Conservation (phyloP, 139 green algal species). For the Parachlorella kessleri region DNA sequence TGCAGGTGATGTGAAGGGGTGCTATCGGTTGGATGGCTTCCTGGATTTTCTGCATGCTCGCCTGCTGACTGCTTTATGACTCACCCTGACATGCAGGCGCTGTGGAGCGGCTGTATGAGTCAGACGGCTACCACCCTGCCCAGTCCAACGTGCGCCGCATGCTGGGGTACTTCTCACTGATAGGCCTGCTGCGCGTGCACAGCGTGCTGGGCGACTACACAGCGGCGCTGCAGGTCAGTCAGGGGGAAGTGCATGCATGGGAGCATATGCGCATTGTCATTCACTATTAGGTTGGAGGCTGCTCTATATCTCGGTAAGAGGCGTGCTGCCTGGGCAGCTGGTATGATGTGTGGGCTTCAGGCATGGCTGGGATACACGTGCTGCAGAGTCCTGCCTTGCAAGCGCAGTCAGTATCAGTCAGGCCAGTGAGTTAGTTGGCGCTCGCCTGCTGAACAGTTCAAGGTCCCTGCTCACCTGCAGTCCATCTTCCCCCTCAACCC, state of each 20-base stretch:
- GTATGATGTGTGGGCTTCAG: too few species aligned
- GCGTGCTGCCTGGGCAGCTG: too few species aligned
- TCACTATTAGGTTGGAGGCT: too few species aligned
- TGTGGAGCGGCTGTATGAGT: conserved; percentile 55
- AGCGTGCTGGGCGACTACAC: conserved; percentile 92
- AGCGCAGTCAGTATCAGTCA: too few species aligned
- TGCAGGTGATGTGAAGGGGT: background rate
- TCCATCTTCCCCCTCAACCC: conserved; percentile 55
- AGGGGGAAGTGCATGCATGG: conserved; percentile 2
- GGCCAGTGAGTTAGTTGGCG: too few species aligned
- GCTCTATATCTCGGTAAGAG: too few species aligned
- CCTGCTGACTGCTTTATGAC: too few species aligned
- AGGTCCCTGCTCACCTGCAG: background rate
- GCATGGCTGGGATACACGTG: too few species aligned
- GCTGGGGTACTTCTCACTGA: conserved; percentile 95
- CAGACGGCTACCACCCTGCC: conserved; percentile 78
- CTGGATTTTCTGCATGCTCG: background rate
- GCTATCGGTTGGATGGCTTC: background rate
- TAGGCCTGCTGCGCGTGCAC: conserved; percentile 92
- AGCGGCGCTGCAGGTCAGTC: conserved; percentile 60
- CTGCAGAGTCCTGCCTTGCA: too few species aligned
- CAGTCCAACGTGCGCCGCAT: conserved; percentile 94
- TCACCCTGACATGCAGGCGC: conserved; percentile 45
- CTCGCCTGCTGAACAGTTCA: too few species aligned
- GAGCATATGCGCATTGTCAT: too few species aligned